These are phyloP conservation scores for Allomyces macrogynus DNA, from an alignment of 192 early-diverging fungal genomes.

Conservation along the genomic window DNA sequence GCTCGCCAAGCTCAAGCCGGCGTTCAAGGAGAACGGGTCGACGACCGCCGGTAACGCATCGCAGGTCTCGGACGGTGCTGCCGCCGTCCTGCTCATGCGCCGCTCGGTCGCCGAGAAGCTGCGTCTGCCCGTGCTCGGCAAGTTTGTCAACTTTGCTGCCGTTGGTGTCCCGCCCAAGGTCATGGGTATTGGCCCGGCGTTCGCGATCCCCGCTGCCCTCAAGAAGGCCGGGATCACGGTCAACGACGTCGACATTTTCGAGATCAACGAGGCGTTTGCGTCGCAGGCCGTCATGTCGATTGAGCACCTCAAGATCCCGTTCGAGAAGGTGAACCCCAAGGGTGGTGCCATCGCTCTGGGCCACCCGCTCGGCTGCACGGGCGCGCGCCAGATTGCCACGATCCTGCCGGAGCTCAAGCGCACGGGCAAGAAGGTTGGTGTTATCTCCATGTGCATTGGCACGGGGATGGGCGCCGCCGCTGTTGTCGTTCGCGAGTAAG, in stretches of 20 bases:
- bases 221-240: constrained; percentile 54
- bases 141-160: constrained; percentile 65
- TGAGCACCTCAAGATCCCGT: constrained; percentile 64
- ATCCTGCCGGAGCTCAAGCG: constrained; percentile 80
- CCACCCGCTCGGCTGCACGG: constrained; percentile 83
- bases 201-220: constrained; percentile 75
- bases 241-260: constrained; percentile 66
- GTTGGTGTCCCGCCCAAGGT: constrained; percentile 80
- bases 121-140: constrained; percentile 63
- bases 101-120: constrained; percentile 74
- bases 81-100: constrained; percentile 86
- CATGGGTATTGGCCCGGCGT: constrained; percentile 95
- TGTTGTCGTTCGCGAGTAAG: constrained; percentile 53
- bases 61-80: constrained; percentile 95
- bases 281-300: constrained; percentile 86
- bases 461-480: constrained; percentile 80
- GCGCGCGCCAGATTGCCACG: constrained; percentile 91
- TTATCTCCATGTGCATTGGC: constrained; percentile 82
- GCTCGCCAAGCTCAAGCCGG: constrained; percentile 66
- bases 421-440: constrained; percentile 61
- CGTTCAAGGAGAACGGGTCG: constrained; percentile 64
- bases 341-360: constrained; percentile 97
- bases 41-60: constrained; percentile 93
- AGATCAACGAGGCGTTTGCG: constrained; percentile 97
- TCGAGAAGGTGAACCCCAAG: constrained; percentile 91